These are phyloP conservation scores for Phaeosphaeria sp. DNA, from an alignment of 2,329 filamentous ascomycete species.

Conservation along the genomic window DNA sequence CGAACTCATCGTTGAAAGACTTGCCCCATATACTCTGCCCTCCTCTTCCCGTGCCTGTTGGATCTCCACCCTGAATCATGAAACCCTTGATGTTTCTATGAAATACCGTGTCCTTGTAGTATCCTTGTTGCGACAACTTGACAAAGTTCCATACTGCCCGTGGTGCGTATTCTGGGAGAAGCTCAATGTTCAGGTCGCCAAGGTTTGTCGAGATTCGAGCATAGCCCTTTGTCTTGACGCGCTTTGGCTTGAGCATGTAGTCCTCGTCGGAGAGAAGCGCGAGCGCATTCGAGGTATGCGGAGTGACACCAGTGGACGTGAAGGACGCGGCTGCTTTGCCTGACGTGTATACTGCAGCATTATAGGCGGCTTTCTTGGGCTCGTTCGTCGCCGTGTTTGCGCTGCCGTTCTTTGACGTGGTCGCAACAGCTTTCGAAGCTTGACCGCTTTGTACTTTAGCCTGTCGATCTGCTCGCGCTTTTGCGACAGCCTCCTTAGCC, in stretches of 20 bases:
- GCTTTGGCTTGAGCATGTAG: conserved; percentile 91
- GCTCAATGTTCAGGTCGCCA: conserved; percentile 85
- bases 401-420: conserved; percentile 28
- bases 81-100: conserved; percentile 95
- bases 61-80: conserved; percentile 98
- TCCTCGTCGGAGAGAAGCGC: conserved; percentile 92
- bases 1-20: conserved; percentile 92
- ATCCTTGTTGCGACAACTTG: conserved; percentile 83
- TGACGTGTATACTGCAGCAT: conserved; percentile 88
- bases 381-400: conserved; percentile 35
- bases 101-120: conserved; percentile 84
- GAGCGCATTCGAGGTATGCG: conserved; percentile 85
- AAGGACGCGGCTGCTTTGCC: conserved; percentile 92
- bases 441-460: conserved; percentile 43
- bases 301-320: conserved; percentile 91
- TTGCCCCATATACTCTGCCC: conserved; percentile 92
- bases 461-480: conserved; percentile 76
- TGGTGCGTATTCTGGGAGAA: conserved; percentile 89
- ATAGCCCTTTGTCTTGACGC: conserved; percentile 90
- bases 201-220: conserved; percentile 86
- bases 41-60: conserved; percentile 89
- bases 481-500: conserved; percentile 93
- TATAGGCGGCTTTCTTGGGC: conserved; percentile 62
- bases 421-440: conserved; percentile 24
- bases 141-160: conserved; percentile 98